Evolutionary conservation across 1,139 yeast species (phyloP), one percentile per base, ranked within the genome.

Genomic region (Blastobotrys aristatus): DNA sequence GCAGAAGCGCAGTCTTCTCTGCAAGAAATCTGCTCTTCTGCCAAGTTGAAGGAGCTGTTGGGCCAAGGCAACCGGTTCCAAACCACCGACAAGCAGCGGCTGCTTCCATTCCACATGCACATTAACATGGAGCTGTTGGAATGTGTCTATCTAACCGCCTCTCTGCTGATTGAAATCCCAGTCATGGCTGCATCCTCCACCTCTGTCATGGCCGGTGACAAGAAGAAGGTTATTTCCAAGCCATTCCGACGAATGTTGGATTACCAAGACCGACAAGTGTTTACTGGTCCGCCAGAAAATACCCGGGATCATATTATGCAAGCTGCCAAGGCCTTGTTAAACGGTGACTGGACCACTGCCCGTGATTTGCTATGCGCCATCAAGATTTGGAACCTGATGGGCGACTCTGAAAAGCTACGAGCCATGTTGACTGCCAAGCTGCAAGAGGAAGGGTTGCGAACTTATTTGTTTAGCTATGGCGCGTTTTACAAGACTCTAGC

Each of bases 41-140:
- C 83, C 58, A 81, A 95, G 65, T 80, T 87, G 59, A 89, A 87
- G 74, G 98, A 94, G 70, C 77, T 92, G 54, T 77, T 94, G 57
- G 97, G 97, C 51, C 99, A 92, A 73, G 96, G 96, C 50, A 78
- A 82, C 62, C 84, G 79, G 65, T 71, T 56, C 43, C 57, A 69
- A 40, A 70, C 80, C 47, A 68, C 72, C 18, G 92, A 84, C 65
- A 84, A 79, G 63, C 95, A 84, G 67, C 84, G 90, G 66, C 78
- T 89, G 66, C 76, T 92, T 65, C 99, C 99, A 52, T 94, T 86
- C 84, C 98, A 94, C 71, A 90, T 88, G 84, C 99, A 94, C 72
- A 89, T 94, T 68, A 94, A 94, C 70, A 75, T 90, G 61, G 98
- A 94, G 73, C 79, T 94, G 60, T 77, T 94, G 61, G 98, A 94